phyloP scores from a whole-genome alignment of 1,284 basidiomycete genomes.

The Austroboletus olivaceoglutinosus region DNA sequence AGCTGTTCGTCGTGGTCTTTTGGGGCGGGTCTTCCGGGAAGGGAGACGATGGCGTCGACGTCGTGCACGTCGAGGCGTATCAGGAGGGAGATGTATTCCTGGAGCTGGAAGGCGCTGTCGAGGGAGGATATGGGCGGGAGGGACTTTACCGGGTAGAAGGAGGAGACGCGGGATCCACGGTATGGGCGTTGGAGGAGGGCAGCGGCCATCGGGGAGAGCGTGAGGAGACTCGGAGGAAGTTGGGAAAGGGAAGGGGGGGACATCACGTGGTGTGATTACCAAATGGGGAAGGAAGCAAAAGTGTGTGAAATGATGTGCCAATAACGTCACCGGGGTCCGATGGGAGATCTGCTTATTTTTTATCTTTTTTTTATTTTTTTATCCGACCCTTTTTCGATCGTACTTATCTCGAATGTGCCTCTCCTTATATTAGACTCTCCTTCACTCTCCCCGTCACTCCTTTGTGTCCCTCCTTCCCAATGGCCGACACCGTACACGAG shows the following conservation, averaged over 20 bases:
- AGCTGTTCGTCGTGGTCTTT: conserved; percentile 42
- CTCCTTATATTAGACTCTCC: conserved; percentile 20
- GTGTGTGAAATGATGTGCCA: conserved; percentile 2
- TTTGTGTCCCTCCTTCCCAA: conserved; percentile 11
- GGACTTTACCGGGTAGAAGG: conserved; percentile 71
- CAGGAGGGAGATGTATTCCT: conserved; percentile 90
- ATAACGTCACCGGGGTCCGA: conserved; percentile 6
- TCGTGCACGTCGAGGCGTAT: conserved; percentile 87
- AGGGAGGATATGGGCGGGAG: conserved; percentile 67
- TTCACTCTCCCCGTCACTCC: conserved; percentile 3
- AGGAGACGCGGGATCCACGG: conserved; percentile 71
- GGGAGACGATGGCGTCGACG: conserved; percentile 75
- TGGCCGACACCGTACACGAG: conserved; percentile 23
- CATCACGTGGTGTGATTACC: conserved; percentile 19
- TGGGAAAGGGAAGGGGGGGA: not conserved
- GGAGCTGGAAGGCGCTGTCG: conserved; percentile 91
- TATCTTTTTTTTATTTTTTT: conserved; percentile 8
- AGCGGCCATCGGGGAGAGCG: conserved; percentile 1
- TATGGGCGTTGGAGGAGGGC: conserved; percentile 56
- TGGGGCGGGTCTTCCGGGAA: conserved; percentile 50
- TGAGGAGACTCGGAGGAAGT: not conserved
- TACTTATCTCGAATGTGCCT: conserved; percentile 14
- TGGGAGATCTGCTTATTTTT: conserved; percentile 11
- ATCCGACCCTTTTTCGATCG: not conserved
- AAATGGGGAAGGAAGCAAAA: conserved; percentile 2